Evolutionary conservation across 345 rosid genomes (phyloP).

Genomic region (Eucalyptus marginata): DNA sequence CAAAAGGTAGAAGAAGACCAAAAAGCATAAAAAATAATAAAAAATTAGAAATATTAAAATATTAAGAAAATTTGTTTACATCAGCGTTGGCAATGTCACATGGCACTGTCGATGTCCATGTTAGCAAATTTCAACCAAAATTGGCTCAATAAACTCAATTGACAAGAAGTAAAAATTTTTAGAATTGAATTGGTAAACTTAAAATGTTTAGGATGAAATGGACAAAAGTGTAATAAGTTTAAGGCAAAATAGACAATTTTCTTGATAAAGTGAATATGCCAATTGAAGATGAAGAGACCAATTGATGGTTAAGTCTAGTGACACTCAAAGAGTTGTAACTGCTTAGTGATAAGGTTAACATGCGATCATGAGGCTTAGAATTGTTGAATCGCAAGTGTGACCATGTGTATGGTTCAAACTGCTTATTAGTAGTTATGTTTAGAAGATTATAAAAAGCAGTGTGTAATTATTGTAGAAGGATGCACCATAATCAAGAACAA

Average conservation of each 20-base stretch:
- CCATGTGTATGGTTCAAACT: neutral
- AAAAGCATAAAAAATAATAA: too few species aligned
- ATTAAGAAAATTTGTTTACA: too few species aligned
- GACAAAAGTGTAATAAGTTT: too few species aligned
- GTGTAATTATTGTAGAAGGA: neutral
- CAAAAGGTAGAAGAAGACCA: too few species aligned
- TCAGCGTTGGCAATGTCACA: accelerated
- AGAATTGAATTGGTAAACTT: too few species aligned
- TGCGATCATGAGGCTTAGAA: neutral
- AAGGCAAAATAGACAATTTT: too few species aligned
- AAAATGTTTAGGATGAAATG: too few species aligned
- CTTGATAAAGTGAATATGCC: neutral
- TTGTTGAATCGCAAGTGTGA: neutral
- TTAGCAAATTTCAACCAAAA: too few species aligned
- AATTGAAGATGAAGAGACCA: neutral
- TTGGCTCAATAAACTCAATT: too few species aligned
- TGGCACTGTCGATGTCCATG: accelerated
- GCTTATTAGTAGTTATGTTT: neutral
- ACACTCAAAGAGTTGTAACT: neutral
- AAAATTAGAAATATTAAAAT: too few species aligned
- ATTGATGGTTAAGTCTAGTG: neutral
- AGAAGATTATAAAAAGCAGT: neutral
- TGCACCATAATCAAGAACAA: neutral
- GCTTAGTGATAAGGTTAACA: neutral
- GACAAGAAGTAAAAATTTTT: accelerated